These are phyloP conservation scores for Hypomyces rosellus DNA, from an alignment of 2,329 filamentous ascomycete species.

Conservation along the genomic window DNA sequence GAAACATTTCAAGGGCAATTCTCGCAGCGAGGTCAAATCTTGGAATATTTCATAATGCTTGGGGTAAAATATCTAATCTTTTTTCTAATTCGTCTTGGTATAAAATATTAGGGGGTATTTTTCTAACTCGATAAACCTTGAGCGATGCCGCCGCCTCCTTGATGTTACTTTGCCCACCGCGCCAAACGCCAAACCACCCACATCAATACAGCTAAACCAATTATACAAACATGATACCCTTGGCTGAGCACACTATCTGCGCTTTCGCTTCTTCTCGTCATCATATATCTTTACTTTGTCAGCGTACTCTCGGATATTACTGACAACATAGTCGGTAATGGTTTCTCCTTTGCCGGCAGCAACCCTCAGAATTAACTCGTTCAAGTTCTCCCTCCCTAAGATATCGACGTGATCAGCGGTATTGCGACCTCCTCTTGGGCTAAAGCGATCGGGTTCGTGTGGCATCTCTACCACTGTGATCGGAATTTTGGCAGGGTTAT, in stretches of 20 bases:
- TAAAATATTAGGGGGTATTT: constrained; percentile 4
- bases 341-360: constrained; percentile 77
- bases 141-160: constrained; percentile 2
- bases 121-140: not conserved
- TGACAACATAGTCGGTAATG: constrained; percentile 71
- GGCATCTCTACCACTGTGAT: constrained; percentile 92
- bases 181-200: constrained; percentile 10
- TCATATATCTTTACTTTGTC: constrained; percentile 78
- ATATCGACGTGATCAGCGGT: constrained; percentile 95
- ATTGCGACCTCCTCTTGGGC: constrained; percentile 64
- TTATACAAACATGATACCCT: not conserved
- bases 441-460: constrained; percentile 90
- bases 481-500: constrained; percentile 78
- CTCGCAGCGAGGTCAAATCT: too few species aligned
- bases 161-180: constrained; percentile 6
- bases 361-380: constrained; percentile 82
- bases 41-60: too few species aligned
- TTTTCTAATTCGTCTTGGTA: not conserved
- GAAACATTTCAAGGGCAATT: too few species aligned
- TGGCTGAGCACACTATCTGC: not conserved
- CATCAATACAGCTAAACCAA: not conserved
- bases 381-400: constrained; percentile 77
- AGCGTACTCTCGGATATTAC: constrained; percentile 76
- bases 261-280: constrained; percentile 34
- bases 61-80: not conserved